A percentile compares a stretch with the other conserved stretches of the same genome.
Evolutionary conservation across 2,329 filamentous ascomycete species (phyloP).

Genomic region (Xylaria sp.): DNA sequence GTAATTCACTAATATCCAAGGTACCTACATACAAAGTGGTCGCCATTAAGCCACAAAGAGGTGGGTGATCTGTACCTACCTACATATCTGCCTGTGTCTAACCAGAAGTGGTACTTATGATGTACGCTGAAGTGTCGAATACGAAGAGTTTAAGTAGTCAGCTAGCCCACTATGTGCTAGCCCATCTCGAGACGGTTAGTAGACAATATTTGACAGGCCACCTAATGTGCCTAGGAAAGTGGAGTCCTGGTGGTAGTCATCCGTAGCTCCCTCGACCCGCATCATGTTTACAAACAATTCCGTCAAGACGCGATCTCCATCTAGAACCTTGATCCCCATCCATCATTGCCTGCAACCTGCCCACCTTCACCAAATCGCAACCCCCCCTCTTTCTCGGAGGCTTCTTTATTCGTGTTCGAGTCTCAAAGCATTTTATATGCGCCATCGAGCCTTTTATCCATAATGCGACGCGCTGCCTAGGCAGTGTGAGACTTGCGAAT

Average conservation of each 20-base stretch:
- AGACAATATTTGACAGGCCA: neutral
- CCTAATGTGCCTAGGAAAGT: neutral
- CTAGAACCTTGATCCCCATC: conserved; percentile 1
- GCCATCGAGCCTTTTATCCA: neutral
- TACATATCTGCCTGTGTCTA: neutral
- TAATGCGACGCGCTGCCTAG: conserved; percentile 17
- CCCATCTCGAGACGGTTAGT: neutral
- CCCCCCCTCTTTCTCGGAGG: neutral
- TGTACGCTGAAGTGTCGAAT: neutral
- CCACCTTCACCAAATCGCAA: neutral
- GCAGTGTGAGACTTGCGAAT: conserved; percentile 2
- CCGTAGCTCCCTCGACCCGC: conserved; percentile 10
- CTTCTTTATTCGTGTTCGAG: neutral
- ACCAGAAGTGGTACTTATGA: neutral
- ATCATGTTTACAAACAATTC: conserved; percentile 21
- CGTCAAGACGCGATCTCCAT: conserved; percentile 18
- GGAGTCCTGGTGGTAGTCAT: too few relatives aligned
- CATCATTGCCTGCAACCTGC: neutral
- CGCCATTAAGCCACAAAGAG: too few relatives aligned
- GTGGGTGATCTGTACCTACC: too few relatives aligned
- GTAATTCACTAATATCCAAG: too few relatives aligned
- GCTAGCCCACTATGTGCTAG: neutral
- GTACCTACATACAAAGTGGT: too few relatives aligned
- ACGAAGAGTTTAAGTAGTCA: neutral
- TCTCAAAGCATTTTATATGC: neutral